A percentile compares a stretch with the other conserved stretches of the same genome.
These are phyloP conservation scores for Hypoxylon sp. DNA, from an alignment of 2,329 filamentous ascomycete species.

Conservation along the genomic window DNA sequence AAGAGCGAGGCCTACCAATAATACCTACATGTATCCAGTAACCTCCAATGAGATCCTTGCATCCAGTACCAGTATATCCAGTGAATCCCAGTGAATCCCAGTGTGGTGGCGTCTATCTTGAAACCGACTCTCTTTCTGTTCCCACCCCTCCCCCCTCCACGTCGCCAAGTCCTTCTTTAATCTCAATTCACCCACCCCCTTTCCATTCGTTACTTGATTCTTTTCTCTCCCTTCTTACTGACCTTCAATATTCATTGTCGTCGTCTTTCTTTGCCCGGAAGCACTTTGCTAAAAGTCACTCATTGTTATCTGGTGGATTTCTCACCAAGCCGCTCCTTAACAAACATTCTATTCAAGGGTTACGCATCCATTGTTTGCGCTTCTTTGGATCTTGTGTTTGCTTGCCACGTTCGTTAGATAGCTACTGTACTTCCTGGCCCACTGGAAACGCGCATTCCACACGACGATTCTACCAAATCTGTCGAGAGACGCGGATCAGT, in stretches of 20 bases:
- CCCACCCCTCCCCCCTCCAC: slow-evolving; percentile 42
- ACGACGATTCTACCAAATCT: slow-evolving; percentile 24
- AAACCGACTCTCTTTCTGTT: slow-evolving; percentile 37
- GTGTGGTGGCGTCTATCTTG: slow-evolving; percentile 40
- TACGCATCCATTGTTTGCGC: slow-evolving; percentile 39
- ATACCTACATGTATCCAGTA: slow-evolving; percentile 4
- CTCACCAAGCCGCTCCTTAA: slow-evolving; percentile 54
- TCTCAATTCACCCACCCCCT: slow-evolving; percentile 47
- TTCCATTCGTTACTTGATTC: slow-evolving; percentile 35
- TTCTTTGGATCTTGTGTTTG: slow-evolving; percentile 35
- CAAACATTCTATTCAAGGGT: slow-evolving; percentile 42
- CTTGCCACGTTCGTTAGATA: slow-evolving; percentile 49
- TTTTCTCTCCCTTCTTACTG: slow-evolving; percentile 34
- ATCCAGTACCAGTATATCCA: too few species aligned
- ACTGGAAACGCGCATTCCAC: slow-evolving; percentile 30
- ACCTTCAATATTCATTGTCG: slow-evolving; percentile 39
- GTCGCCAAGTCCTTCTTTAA: slow-evolving; percentile 47
- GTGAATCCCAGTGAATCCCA: not conserved
- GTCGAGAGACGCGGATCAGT: slow-evolving; percentile 27
- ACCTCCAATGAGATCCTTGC: slow-evolving; percentile 23
- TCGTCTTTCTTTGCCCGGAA: slow-evolving; percentile 49
- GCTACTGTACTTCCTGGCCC: slow-evolving; percentile 37
- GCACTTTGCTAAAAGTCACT: slow-evolving; percentile 48
- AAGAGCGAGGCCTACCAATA: not conserved
- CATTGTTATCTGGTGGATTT: slow-evolving; percentile 53